phyloP scores from a whole-genome alignment of 805 yeast genomes.

The Schwanniomyces occidentalis region DNA sequence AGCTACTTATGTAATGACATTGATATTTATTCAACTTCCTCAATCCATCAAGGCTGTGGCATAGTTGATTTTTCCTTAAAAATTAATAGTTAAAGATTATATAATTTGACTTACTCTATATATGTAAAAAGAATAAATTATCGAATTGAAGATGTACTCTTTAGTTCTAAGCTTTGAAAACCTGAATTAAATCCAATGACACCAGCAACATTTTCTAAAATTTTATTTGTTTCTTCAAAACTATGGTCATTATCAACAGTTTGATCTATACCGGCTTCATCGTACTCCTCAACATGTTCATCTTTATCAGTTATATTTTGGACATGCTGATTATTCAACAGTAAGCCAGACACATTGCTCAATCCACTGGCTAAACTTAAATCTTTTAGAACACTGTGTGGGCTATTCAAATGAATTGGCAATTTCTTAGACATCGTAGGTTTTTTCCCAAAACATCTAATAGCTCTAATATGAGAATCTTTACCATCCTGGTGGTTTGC shows the following conservation, averaged over 20 bases:
- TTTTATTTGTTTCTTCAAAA: slow-evolving; percentile 25
- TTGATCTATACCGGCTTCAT: slow-evolving; percentile 13
- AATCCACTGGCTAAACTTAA: slow-evolving; percentile 26
- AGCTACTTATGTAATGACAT: slow-evolving; percentile 72
- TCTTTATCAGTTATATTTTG: slow-evolving; percentile 5
- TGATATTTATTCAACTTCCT: slow-evolving; percentile 87
- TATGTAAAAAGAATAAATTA: slow-evolving; percentile 11
- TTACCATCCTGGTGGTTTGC: slow-evolving; percentile 94
- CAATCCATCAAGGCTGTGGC: slow-evolving; percentile 88
- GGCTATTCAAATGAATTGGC: slow-evolving; percentile 1
- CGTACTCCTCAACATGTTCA: slow-evolving; percentile 8
- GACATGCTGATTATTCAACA: slow-evolving; percentile 25
- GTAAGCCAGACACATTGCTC: slow-evolving; percentile 26
- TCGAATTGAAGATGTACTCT: slow-evolving; percentile 39
- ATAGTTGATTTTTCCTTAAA: slow-evolving; percentile 84
- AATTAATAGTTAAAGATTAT: slow-evolving; percentile 32
- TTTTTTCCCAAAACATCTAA: slow-evolving; percentile 54
- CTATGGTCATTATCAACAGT: slow-evolving; percentile 6
- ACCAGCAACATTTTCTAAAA: slow-evolving; percentile 34
- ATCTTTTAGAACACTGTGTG: slow-evolving; percentile 21
- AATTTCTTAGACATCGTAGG: slow-evolving; percentile 13
- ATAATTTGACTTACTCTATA: background rate
- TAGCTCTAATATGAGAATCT: slow-evolving; percentile 84
- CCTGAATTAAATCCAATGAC: slow-evolving; percentile 45
- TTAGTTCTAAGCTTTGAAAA: slow-evolving; percentile 38